Conservation (phyloP, 257 asterid species). For the Forsythia viridissima region DNA sequence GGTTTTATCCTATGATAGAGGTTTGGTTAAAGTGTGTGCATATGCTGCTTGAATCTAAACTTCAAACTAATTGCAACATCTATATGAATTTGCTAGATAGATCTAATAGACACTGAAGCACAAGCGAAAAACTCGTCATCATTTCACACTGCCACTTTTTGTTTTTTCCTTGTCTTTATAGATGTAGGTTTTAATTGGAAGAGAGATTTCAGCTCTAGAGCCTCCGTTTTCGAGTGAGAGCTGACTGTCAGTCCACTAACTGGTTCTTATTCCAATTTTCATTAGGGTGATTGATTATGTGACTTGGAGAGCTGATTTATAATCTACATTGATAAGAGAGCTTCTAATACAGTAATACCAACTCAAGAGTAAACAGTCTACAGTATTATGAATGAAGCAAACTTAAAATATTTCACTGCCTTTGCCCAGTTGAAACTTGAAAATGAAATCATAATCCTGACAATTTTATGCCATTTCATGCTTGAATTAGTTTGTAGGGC, state of each 20-base stretch:
- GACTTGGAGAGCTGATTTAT: neutral
- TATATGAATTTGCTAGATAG: neutral
- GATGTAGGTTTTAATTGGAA: neutral
- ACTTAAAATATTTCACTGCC: neutral
- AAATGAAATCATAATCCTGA: neutral
- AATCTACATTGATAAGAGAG: neutral
- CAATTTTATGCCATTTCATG: neutral
- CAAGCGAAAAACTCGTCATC: neutral
- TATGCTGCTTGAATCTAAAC: slow-evolving; percentile 20
- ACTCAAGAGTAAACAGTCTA: neutral
- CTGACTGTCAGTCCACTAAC: neutral
- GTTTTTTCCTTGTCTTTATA: slow-evolving; percentile 4
- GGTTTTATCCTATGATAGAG: slow-evolving; percentile 93
- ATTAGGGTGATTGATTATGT: neutral
- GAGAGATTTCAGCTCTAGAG: neutral
- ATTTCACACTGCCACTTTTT: neutral
- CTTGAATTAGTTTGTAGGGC: neutral
- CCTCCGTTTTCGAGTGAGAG: neutral
- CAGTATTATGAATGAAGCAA: neutral
- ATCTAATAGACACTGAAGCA: no score
- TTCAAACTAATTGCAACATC: neutral
- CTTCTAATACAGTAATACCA: neutral
- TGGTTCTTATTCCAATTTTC: neutral
- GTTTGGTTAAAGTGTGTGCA: slow-evolving; percentile 40
- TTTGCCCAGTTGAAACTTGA: neutral